Evolutionary conservation across 1,284 basidiomycete species (phyloP).

Genomic region (Volvariella volvacea): DNA sequence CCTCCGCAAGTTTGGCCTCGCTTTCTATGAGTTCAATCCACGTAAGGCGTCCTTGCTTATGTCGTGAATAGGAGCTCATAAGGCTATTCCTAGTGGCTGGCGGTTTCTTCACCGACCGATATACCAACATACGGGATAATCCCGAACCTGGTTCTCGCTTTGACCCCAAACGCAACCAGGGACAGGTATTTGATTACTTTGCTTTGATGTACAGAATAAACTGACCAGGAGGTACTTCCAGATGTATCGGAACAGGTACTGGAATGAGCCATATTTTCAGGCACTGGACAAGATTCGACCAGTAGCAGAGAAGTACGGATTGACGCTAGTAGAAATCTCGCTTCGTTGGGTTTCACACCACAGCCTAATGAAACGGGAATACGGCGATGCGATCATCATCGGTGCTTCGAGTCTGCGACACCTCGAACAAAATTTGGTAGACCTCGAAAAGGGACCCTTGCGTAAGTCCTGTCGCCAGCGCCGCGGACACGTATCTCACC

Average conservation of each 20-base stretch:
- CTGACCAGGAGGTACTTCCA: conserved; percentile 7
- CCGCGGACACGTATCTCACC: too few species aligned
- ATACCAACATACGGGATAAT: conserved; percentile 22
- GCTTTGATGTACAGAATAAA: background rate
- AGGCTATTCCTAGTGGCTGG: conserved; percentile 26
- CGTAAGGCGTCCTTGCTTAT: conserved; percentile 13
- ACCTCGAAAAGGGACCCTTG: conserved; percentile 52
- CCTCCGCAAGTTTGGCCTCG: conserved; percentile 54
- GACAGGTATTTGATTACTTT: conserved; percentile 19
- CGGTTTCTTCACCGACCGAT: conserved; percentile 37
- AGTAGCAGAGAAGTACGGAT: conserved; percentile 31
- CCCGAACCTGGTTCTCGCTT: conserved; percentile 38
- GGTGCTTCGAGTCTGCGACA: conserved; percentile 44
- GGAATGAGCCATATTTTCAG: conserved; percentile 44
- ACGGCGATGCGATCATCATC: conserved; percentile 44
- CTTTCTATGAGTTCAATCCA: conserved; percentile 56
- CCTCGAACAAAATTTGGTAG: conserved; percentile 46
- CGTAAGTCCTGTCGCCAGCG: conserved; percentile 33
- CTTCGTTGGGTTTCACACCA: conserved; percentile 51
- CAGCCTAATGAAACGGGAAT: conserved; percentile 37
- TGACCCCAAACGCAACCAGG: conserved; percentile 26
- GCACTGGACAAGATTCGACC: conserved; percentile 32
- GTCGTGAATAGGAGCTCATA: background rate
- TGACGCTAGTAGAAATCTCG: conserved; percentile 43
- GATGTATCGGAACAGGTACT: conserved; percentile 29